phyloP scores from a whole-genome alignment of 805 yeast genomes.

The Vanderwaltozyma polyspora region DNA sequence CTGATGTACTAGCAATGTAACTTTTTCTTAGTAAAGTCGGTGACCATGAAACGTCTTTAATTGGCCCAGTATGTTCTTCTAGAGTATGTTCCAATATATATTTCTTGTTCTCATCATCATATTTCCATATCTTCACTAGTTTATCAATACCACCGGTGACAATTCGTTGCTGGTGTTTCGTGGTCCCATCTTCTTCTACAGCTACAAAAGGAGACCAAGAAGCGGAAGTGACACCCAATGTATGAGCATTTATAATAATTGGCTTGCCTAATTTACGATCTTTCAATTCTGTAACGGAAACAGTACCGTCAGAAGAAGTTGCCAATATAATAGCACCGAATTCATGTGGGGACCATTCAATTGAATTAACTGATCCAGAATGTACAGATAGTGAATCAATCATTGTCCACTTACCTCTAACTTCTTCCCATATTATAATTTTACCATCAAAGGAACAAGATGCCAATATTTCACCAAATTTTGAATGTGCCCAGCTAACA shows the following conservation, averaged over 20 bases:
- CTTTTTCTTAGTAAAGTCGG: slow-evolving; percentile 73
- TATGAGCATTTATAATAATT: slow-evolving; percentile 51
- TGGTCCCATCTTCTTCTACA: slow-evolving; percentile 33
- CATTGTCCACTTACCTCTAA: slow-evolving; percentile 68
- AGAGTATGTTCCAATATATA: slow-evolving; percentile 61
- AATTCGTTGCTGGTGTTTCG: slow-evolving; percentile 47
- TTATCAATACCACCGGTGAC: slow-evolving; percentile 91
- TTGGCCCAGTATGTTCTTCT: slow-evolving; percentile 90
- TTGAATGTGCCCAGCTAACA: slow-evolving; percentile 95
- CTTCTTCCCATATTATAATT: slow-evolving; percentile 86
- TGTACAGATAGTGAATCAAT: slow-evolving; percentile 75
- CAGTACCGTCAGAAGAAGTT: slow-evolving; percentile 81
- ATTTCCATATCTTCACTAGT: slow-evolving; percentile 77
- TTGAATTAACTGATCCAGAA: slow-evolving; percentile 83
- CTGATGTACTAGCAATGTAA: slow-evolving; percentile 87
- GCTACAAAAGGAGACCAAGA: slow-evolving; percentile 89
- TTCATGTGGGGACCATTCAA: slow-evolving; percentile 91
- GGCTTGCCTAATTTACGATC: slow-evolving; percentile 69
- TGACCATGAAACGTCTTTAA: slow-evolving; percentile 93
- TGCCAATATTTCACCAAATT: slow-evolving; percentile 83
- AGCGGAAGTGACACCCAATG: slow-evolving; percentile 81
- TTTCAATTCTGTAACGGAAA: slow-evolving; percentile 74
- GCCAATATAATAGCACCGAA: slow-evolving; percentile 80
- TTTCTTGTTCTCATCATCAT: slow-evolving; percentile 38
- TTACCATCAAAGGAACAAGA: slow-evolving; percentile 88